Conservation (phyloP, 2,329 filamentous ascomycete species). For the Fusarium beomiforme region DNA sequence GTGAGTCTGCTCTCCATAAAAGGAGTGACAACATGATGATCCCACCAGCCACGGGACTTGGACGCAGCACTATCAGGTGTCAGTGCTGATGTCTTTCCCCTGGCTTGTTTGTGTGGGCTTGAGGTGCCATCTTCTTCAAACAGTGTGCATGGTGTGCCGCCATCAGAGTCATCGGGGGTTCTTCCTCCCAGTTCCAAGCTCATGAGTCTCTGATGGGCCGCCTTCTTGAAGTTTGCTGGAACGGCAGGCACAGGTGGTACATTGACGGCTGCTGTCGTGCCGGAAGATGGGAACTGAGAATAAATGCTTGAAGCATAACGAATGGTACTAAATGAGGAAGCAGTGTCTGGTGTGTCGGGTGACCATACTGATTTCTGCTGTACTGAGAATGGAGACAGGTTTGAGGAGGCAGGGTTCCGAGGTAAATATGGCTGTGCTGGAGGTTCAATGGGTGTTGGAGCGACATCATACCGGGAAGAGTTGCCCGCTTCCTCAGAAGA, state of each 20-base stretch:
- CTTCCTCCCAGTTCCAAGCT: constrained; percentile 47
- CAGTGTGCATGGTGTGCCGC: constrained; percentile 69
- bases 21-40: constrained; percentile 77
- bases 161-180: constrained; percentile 59
- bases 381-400: constrained; percentile 34
- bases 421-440: constrained; percentile 8
- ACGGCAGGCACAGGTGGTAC: constrained; percentile 70
- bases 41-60: constrained; percentile 79
- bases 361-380: constrained; percentile 67
- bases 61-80: constrained; percentile 63
- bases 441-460: constrained; percentile 46
- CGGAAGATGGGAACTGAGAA: constrained; percentile 61
- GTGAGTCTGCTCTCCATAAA: constrained; percentile 63
- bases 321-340: constrained; percentile 52
- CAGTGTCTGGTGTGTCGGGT: constrained; percentile 66
- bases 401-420: constrained; percentile 6
- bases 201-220: constrained; percentile 48
- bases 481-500: constrained; percentile 55
- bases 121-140: constrained; percentile 74
- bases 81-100: constrained; percentile 50
- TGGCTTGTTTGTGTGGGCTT: constrained; percentile 52
- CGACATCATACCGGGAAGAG: constrained; percentile 57
- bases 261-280: constrained; percentile 43
- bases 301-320: constrained; percentile 68
- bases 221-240: constrained; percentile 55